Base-by-base conservation (phyloP, 495 filamentous ascomycete genomes). In the Paragyromitra xinjiangensis region DNA sequence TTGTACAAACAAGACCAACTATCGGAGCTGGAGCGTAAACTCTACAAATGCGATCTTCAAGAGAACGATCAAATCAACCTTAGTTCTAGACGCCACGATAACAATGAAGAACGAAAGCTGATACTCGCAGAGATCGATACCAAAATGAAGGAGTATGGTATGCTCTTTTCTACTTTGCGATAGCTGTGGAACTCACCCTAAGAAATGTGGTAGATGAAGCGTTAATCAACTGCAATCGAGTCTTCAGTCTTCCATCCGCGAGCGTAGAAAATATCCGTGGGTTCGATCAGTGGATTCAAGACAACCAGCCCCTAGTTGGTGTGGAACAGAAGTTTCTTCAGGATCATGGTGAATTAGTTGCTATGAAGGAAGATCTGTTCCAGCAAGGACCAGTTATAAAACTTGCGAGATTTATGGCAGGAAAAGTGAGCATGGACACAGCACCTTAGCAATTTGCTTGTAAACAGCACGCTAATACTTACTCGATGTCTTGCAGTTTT, bases 11-110 rank as follows among this genome's bases (percentile, higher is more conserved):
- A 55, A 12, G 69, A 64, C 9, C n/a, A 42, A 24, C 29, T 55
- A n/a, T 44, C 59, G 16, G 58, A 64, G 37, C 34, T 71, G 37
- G 51, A 53, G 24, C 34, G 42, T 37, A 71, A 51, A 34, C 42
- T 64, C 51, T 71, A 64, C 50, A 61, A 39, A 71, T 61, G 26
- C 9, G 59, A 71, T 19, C 45, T 71, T 14, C 37, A 34, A 26
- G 69, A 64, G 19, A 37, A 16, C 7, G 58, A 64, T 64, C 45
- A 55, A 71, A 64, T 39, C 45, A 64, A 64, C 29, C 45, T 64
- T 37, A 63, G 19, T 19, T 39, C 40, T 40, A 53, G 45, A 19
- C 45, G 58, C 16, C 22, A 29, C 19, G 44, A 53, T 16, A 12
- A 39, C 7, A 63, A 51, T 51, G 56, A 42, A 22, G 56, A 51